Evolutionary conservation across 345 rosid species (phyloP).

Genomic region (Citrus cavaleriei): DNA sequence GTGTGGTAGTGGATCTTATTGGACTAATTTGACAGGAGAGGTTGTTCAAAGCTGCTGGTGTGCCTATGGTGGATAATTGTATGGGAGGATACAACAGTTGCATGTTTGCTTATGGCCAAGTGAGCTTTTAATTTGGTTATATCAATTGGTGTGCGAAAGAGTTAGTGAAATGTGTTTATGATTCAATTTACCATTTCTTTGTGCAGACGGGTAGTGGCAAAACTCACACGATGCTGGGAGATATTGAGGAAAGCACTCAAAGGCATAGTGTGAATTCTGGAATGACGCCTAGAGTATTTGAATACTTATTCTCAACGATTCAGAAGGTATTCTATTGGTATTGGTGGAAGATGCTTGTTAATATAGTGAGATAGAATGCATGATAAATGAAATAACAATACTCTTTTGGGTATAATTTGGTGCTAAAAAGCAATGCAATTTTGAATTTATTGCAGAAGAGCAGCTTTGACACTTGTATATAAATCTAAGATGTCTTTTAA

Average conservation of each 20-base stretch:
- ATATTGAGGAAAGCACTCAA: constrained; percentile 90
- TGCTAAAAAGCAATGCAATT: neutral
- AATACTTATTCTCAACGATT: constrained; percentile 79
- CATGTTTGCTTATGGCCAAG: constrained; percentile 99
- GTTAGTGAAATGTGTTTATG: neutral
- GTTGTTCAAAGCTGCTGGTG: constrained; percentile 87
- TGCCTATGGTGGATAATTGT: constrained; percentile 97
- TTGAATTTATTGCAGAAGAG: neutral
- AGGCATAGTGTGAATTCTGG: constrained; percentile 95
- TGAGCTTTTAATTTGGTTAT: constrained; percentile 26
- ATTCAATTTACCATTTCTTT: neutral
- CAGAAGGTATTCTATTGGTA: constrained; percentile 57
- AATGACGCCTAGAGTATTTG: constrained; percentile 97
- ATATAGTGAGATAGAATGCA: neutral
- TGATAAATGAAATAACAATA: neutral
- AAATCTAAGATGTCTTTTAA: neutral
- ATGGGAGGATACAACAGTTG: constrained; percentile 97
- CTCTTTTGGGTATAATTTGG: neutral
- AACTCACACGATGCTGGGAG: constrained; percentile 99
- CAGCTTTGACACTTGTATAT: neutral
- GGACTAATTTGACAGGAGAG: constrained; percentile 52
- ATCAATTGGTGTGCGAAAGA: neutral
- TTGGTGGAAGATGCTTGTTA: neutral
- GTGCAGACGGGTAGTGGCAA: constrained; percentile 98
- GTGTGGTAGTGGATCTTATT: constrained; percentile 3